These are phyloP conservation scores for Gossypium trilobum DNA, from an alignment of 441 rosid genomes.

Conservation along the genomic window DNA sequence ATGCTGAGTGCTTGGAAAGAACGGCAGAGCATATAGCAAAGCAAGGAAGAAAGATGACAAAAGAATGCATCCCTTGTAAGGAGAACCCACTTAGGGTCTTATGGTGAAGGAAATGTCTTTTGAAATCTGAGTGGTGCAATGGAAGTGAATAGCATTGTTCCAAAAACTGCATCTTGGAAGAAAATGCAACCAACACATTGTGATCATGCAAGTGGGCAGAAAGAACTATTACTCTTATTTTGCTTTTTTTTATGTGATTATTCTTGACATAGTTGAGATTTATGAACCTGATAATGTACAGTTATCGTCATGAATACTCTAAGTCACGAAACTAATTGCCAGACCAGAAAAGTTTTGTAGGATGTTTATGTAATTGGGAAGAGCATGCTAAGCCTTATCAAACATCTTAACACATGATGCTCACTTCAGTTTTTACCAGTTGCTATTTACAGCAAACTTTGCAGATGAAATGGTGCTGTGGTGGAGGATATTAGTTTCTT, in stretches of 20 bases:
- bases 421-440: background rate
- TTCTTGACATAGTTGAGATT: background rate
- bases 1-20: conserved; percentile 1
- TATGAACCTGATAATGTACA: background rate
- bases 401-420: background rate
- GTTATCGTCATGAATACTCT: background rate
- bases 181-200: background rate
- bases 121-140: background rate
- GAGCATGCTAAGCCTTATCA: background rate
- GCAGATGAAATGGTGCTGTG: conserved; percentile 7
- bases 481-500: background rate
- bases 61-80: background rate
- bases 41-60: conserved; percentile 4
- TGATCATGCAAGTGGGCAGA: background rate
- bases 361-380: background rate
- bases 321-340: background rate
- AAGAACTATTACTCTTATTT: background rate
- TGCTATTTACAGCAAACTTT: background rate
- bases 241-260: background rate
- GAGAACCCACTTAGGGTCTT: background rate
- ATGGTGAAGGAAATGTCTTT: background rate
- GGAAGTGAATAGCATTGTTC: background rate
- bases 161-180: background rate
- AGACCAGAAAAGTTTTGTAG: background rate
- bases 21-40: background rate